phyloP scores from a whole-genome alignment of 2,329 filamentous ascomycete genomes.

The Claviceps africana region DNA sequence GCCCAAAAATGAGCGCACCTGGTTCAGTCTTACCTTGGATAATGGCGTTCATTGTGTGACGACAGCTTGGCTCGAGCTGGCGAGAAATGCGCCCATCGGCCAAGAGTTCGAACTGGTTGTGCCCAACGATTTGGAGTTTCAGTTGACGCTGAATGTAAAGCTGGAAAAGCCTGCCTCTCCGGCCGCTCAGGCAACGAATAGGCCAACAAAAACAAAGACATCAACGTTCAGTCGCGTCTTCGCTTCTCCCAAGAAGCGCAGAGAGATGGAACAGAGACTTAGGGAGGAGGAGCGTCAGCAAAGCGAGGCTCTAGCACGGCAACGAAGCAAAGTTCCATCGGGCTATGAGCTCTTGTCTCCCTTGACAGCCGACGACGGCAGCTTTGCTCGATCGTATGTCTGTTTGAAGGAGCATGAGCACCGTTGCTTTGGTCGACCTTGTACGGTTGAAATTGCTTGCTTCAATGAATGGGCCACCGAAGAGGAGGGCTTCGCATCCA shows the following conservation, averaged over 20 bases:
- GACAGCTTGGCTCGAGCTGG: slow-evolving; percentile 86
- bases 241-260: slow-evolving; percentile 89
- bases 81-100: slow-evolving; percentile 82
- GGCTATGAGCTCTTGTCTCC: slow-evolving; percentile 80
- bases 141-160: slow-evolving; percentile 92
- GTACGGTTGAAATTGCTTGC: slow-evolving; percentile 77
- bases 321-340: slow-evolving; percentile 49
- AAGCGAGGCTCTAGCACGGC: slow-evolving; percentile 49
- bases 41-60: slow-evolving; percentile 97
- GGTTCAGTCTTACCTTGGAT: slow-evolving; percentile 94
- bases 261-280: slow-evolving; percentile 76
- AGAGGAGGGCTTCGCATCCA: slow-evolving; percentile 62
- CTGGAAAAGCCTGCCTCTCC: slow-evolving; percentile 63
- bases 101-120: slow-evolving; percentile 98
- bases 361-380: slow-evolving; percentile 78
- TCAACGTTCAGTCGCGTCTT: slow-evolving; percentile 87
- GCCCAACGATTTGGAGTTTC: slow-evolving; percentile 95
- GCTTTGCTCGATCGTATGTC: slow-evolving; percentile 86
- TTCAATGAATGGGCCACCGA: slow-evolving; percentile 99
- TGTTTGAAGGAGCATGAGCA: slow-evolving; percentile 86
- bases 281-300: slow-evolving; percentile 62
- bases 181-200: slow-evolving; percentile 38
- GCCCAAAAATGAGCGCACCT: slow-evolving; percentile 78
- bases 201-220: slow-evolving; percentile 55
- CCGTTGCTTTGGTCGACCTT: slow-evolving; percentile 74